A percentile compares a stretch with the other conserved stretches of the same genome.
These are phyloP conservation scores for Hypoxylon sp. DNA, from an alignment of 2,329 filamentous ascomycete species.

Conservation along the genomic window DNA sequence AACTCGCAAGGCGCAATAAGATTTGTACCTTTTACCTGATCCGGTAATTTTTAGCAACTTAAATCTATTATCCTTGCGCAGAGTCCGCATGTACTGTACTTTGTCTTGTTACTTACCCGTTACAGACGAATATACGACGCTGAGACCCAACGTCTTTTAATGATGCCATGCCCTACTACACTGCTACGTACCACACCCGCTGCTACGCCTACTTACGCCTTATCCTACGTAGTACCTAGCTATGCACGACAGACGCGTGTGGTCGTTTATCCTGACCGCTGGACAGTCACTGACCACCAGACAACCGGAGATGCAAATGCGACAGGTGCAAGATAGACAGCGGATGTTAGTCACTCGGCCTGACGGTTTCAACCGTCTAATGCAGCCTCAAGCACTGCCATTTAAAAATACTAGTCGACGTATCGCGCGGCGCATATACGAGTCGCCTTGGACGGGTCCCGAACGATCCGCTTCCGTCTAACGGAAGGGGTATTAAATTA, in stretches of 20 bases:
- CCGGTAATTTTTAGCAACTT: slow-evolving; percentile 18
- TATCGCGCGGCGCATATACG: slow-evolving; percentile 14
- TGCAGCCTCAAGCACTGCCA: slow-evolving; percentile 7
- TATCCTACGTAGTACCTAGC: slow-evolving; percentile 14
- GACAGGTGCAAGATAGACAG: slow-evolving; percentile 2
- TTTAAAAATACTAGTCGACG: slow-evolving; percentile 6
- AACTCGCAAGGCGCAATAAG: slow-evolving; percentile 23
- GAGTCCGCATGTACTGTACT: slow-evolving; percentile 33
- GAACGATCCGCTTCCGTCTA: slow-evolving; percentile 17
- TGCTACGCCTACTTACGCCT: slow-evolving; percentile 15
- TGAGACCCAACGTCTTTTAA: slow-evolving; percentile 35
- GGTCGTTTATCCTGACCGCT: slow-evolving; percentile 15
- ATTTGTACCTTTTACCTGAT: slow-evolving; percentile 18
- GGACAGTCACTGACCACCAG: slow-evolving; percentile 20
- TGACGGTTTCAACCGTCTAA: slow-evolving; percentile 3
- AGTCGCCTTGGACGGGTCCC: slow-evolving; percentile 12
- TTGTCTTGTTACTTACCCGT: slow-evolving; percentile 29
- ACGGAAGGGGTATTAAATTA: slow-evolving; percentile 3
- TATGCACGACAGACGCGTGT: slow-evolving; percentile 46
- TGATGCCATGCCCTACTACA: slow-evolving; percentile 47
- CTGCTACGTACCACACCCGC: slow-evolving; percentile 30
- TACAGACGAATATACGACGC: slow-evolving; percentile 29
- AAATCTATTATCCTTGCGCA: slow-evolving; percentile 3
- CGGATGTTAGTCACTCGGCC: slow-evolving; percentile 26
- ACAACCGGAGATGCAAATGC: slow-evolving; percentile 7